These are phyloP conservation scores for Pseudopithomyces chartarum DNA, from an alignment of 2,329 filamentous ascomycete genomes.

Conservation along the genomic window DNA sequence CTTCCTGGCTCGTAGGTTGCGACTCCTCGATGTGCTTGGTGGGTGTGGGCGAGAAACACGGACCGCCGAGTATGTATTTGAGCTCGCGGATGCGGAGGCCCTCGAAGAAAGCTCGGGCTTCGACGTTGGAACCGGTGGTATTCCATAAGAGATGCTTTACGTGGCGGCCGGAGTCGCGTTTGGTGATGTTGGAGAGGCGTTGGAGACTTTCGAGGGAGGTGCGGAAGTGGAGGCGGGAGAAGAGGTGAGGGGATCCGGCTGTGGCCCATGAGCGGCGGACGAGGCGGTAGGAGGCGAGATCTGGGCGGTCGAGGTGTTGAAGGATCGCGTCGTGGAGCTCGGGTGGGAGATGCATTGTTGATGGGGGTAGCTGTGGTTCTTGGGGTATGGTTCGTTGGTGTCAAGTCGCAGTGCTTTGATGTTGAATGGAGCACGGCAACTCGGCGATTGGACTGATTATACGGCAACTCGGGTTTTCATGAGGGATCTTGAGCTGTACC, in stretches of 20 bases:
- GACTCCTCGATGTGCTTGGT: not conserved
- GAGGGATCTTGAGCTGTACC: too few relatives aligned
- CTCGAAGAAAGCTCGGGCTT: not conserved
- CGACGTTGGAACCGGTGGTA: not conserved
- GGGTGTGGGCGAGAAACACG: not conserved
- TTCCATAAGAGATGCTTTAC: conserved; percentile 5
- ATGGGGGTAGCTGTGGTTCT: not conserved
- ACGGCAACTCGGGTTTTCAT: too few relatives aligned
- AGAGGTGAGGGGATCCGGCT: not conserved
- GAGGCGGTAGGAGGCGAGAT: not conserved
- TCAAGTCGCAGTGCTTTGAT: not conserved
- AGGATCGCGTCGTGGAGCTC: conserved; percentile 4
- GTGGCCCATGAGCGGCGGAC: not conserved
- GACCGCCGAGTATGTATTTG: not conserved
- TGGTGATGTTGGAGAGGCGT: not conserved
- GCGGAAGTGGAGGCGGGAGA: conserved; percentile 1
- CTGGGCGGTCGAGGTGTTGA: not conserved
- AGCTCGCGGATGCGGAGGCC: conserved; percentile 2
- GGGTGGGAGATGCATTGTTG: not conserved
- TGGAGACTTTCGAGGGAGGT: conserved; percentile 1
- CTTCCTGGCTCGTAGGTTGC: not conserved
- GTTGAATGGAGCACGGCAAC: too few relatives aligned
- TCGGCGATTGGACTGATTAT: too few relatives aligned
- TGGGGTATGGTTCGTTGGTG: not conserved
- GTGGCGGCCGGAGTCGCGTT: not conserved